phyloP scores from a whole-genome alignment of 1,139 yeast genomes.

The Nakaseomyces glabratus region DNA sequence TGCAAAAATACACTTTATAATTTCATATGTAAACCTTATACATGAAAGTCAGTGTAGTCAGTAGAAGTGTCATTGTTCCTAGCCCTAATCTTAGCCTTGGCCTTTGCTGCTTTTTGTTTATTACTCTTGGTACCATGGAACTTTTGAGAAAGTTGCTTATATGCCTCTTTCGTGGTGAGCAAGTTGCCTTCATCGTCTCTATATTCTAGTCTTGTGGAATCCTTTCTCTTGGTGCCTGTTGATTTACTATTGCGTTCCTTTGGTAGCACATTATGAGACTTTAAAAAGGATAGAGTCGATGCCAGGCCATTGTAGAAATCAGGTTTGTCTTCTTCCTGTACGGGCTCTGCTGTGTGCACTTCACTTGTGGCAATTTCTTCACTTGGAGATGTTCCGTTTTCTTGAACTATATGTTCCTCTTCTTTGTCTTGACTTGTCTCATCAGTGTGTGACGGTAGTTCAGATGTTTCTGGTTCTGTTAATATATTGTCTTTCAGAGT shows the following conservation, averaged over 20 bases:
- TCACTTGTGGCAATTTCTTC: too few species aligned
- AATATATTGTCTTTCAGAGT: constrained; percentile 24
- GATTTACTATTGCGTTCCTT: constrained; percentile 19
- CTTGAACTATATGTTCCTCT: too few species aligned
- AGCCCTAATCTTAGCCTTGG: constrained; percentile 33
- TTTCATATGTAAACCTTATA: too few species aligned
- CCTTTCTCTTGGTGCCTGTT: constrained; percentile 17
- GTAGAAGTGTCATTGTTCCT: too few species aligned
- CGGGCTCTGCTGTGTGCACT: too few species aligned
- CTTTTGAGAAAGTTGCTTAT: constrained; percentile 72
- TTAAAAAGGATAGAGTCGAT: constrained; percentile 47
- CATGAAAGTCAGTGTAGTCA: too few species aligned
- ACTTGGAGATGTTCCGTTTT: too few species aligned
- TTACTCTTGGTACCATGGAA: constrained; percentile 67
- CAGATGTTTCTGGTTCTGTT: not conserved
- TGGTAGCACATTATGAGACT: constrained; percentile 37
- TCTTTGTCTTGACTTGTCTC: too few species aligned
- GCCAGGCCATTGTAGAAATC: constrained; percentile 46
- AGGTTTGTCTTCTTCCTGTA: constrained; percentile 23
- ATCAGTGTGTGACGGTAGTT: too few species aligned
- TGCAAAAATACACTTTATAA: too few species aligned
- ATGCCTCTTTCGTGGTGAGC: constrained; percentile 68
- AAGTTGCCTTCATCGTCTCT: constrained; percentile 63
- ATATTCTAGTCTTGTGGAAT: constrained; percentile 47
- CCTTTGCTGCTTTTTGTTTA: constrained; percentile 33